Evolutionary conservation across 2,329 filamentous ascomycete species (phyloP).

Genomic region (Penicillium brevicompactum): DNA sequence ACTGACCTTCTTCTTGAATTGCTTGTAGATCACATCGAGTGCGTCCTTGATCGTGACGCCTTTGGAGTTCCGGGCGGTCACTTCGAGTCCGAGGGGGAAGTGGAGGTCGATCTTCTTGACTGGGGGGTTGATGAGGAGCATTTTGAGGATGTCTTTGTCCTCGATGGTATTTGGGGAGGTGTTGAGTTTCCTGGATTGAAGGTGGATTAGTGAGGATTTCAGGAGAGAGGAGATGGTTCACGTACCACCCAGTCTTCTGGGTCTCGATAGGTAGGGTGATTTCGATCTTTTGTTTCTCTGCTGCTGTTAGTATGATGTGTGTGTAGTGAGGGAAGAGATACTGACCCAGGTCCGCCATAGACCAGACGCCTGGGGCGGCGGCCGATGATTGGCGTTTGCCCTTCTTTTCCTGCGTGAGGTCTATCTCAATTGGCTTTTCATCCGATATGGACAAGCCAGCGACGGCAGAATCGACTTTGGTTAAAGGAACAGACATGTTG

Average conservation of each 20-base stretch:
- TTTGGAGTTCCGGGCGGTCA: slow-evolving; percentile 87
- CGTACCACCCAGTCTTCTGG: slow-evolving; percentile 39
- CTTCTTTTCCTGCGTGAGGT: slow-evolving; percentile 48
- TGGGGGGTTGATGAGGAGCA: slow-evolving; percentile 75
- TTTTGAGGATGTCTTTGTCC: slow-evolving; percentile 81
- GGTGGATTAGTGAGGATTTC: not conserved
- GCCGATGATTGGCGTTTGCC: slow-evolving; percentile 72
- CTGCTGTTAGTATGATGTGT: not conserved
- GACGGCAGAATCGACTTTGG: slow-evolving; percentile 90
- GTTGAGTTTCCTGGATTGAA: slow-evolving; percentile 82
- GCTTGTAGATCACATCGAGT: slow-evolving; percentile 91
- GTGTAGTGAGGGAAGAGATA: slow-evolving; percentile 11
- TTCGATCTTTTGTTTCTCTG: slow-evolving; percentile 36
- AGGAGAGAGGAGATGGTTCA: not conserved
- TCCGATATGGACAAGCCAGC: slow-evolving; percentile 73
- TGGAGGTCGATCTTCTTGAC: slow-evolving; percentile 94
- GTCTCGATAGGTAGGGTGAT: slow-evolving; percentile 38
- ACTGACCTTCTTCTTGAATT: slow-evolving; percentile 91
- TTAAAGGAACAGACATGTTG: slow-evolving; percentile 66
- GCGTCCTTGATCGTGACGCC: slow-evolving; percentile 98
- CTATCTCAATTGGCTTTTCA: slow-evolving; percentile 52
- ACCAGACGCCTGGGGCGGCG: slow-evolving; percentile 68
- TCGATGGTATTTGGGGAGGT: slow-evolving; percentile 76
- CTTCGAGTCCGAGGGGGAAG: slow-evolving; percentile 84
- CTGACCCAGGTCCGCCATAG: slow-evolving; percentile 84